Evolutionary conservation across 192 early-diverging fungal genomes (phyloP).

Genomic region (Lunasporangiospora selenospora): DNA sequence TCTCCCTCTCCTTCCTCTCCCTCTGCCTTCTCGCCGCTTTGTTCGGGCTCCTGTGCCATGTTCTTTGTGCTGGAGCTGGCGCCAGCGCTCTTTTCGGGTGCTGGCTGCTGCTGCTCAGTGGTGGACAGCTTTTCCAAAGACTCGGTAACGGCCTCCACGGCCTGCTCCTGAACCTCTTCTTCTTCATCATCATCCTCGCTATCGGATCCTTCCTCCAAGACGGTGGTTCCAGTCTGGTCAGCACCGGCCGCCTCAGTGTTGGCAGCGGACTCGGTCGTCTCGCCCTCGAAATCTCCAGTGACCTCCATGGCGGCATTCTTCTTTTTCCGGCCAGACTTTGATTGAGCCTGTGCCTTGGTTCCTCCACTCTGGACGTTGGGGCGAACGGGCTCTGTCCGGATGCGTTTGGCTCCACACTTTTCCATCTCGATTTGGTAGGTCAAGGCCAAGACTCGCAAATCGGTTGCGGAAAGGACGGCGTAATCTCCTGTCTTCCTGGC

Average conservation of each 20-base stretch:
- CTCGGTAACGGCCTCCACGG: constrained; percentile 27
- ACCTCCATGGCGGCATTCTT: constrained; percentile 38
- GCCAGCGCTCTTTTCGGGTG: not conserved
- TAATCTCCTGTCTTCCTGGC: constrained; percentile 94
- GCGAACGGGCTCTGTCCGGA: constrained; percentile 75
- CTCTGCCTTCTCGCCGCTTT: constrained; percentile 1
- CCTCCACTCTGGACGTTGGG: constrained; percentile 25
- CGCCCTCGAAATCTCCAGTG: constrained; percentile 39
- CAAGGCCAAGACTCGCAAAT: constrained; percentile 91
- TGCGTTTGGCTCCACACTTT: constrained; percentile 68
- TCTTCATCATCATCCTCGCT: constrained; percentile 9
- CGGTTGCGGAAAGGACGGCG: constrained; percentile 75
- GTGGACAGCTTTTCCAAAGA: constrained; percentile 35
- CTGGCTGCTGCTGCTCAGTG: not conserved
- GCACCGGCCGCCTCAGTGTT: not conserved
- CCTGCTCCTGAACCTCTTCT: constrained; percentile 11
- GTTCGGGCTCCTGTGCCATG: not conserved
- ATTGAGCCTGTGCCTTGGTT: constrained; percentile 15
- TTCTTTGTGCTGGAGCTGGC: not conserved
- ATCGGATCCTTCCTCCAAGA: constrained; percentile 32
- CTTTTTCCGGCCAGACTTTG: constrained; percentile 30
- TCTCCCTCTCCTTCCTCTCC: constrained; percentile 50
- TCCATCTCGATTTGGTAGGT: constrained; percentile 88
- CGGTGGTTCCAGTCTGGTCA: constrained; percentile 23
- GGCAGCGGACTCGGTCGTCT: not conserved